Base-by-base conservation (phyloP, 495 filamentous ascomycete species). In the Chaetomium cochliodes region DNA sequence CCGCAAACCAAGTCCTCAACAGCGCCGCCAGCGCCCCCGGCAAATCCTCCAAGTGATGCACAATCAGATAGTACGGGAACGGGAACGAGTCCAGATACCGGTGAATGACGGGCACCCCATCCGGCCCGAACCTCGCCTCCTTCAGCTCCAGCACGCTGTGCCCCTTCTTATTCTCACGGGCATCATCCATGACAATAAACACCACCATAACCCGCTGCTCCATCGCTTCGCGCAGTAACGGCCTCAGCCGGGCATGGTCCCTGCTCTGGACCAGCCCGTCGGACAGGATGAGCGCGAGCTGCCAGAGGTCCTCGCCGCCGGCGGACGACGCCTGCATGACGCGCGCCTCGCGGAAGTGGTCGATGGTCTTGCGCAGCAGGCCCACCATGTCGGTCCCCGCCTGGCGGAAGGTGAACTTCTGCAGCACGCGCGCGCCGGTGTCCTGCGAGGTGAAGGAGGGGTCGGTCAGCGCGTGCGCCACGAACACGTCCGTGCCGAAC, bases 131-230 rank as follows among this genome's bases (percentile, higher is more conserved):
- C 75, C 84, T 84, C 23, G 91, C 92, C 71, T 90, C 85, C 67
- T 86, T 90, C 69, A 97, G 81, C 70, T 96, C 89, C 67, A 96
- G 73, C 63, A 97, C 93, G 51, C 78, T 84, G 25, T 79, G 74
- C 51, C 79, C 77, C 64, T 74, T 75, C 58, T 71, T 73, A 69
- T 66, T 61, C 26, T 58, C 68, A 0, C 82, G 81, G 8, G 88
- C 82, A 41, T 92, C 87, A 79, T 98, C 94, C 66, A 98, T 89
- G 65, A 99, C 89, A 54, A 99, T 88, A 69, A 98, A 99, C 0
- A 99, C 92, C 58, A 98, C 88, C 94, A 99, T 97, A 70, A 99
- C 93, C 12, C 91, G 81, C 75, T 97, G 92, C 74, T 97, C 93
- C 68, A 90, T 86, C 4, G 94, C 93, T 70, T 92, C 88, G 8